These are phyloP conservation scores for Aspergillus neoniger DNA, from an alignment of 2,329 filamentous ascomycete species.

Conservation along the genomic window DNA sequence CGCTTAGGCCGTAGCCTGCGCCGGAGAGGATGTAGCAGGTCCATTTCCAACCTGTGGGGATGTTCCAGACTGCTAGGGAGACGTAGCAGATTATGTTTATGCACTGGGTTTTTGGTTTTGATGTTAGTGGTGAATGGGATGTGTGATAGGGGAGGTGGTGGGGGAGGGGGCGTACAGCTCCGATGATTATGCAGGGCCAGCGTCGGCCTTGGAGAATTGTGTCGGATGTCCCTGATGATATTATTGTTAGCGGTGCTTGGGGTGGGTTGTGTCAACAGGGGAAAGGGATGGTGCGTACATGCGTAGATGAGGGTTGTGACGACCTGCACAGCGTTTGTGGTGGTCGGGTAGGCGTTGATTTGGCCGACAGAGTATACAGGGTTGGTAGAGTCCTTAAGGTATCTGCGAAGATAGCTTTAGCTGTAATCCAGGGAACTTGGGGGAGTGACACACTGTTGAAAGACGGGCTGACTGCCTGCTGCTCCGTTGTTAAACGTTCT, in stretches of 20 bases:
- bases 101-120: conserved; percentile 20
- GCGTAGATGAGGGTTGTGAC: conserved; percentile 64
- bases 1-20: conserved; percentile 50
- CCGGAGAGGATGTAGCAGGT: conserved; percentile 60
- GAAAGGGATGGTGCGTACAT: conserved; percentile 37
- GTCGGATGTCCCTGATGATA: conserved; percentile 59
- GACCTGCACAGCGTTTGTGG: conserved; percentile 57
- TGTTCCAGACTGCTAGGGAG: conserved; percentile 53
- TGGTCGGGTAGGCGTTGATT: conserved; percentile 61
- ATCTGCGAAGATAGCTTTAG: conserved; percentile 11
- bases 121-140: background rate
- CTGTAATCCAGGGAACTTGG: background rate
- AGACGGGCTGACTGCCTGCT: conserved; percentile 56
- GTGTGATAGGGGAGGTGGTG: no score
- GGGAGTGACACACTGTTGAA: conserved; percentile 46
- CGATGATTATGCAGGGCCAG: conserved; percentile 66
- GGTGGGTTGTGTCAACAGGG: no score
- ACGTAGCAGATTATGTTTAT: conserved; percentile 48
- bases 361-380: conserved; percentile 49
- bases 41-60: conserved; percentile 62
- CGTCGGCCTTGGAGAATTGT: conserved; percentile 59
- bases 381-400: conserved; percentile 38
- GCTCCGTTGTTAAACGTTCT: conserved; percentile 64
- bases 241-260: background rate
- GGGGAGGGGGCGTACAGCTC: conserved; percentile 51